Percentiles rank a stretch among this genome's conserved stretches.
These are phyloP conservation scores for Byssothecium circinans DNA, from an alignment of 2,329 filamentous ascomycete genomes.

Conservation along the genomic window DNA sequence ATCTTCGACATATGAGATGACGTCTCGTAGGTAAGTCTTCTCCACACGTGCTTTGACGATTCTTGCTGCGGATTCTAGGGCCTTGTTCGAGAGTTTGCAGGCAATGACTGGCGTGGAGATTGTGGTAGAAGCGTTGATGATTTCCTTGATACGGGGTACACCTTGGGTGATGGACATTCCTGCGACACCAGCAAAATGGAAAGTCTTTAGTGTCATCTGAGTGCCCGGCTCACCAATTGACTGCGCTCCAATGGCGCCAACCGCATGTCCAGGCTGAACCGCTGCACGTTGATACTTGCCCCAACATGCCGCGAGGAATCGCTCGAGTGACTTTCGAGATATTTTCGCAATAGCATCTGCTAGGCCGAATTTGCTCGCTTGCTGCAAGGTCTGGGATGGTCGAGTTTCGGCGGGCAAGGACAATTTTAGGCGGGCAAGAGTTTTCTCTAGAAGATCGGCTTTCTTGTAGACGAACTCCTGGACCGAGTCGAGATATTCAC, in stretches of 20 bases:
- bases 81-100: constrained; percentile 77
- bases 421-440: constrained; percentile 31
- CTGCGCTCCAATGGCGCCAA: constrained; percentile 93
- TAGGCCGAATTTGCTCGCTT: constrained; percentile 41
- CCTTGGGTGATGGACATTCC: constrained; percentile 99
- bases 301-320: constrained; percentile 80
- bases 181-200: constrained; percentile 99
- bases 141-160: constrained; percentile 99
- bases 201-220: constrained; percentile 98
- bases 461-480: constrained; percentile 68
- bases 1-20: constrained; percentile 80
- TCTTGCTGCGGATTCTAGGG: constrained; percentile 76
- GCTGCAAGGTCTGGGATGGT: constrained; percentile 29
- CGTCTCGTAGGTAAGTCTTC: constrained; percentile 86
- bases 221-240: constrained; percentile 98
- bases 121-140: constrained; percentile 93
- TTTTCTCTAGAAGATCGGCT: constrained; percentile 63
- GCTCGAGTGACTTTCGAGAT: constrained; percentile 69
- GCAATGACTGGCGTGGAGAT: constrained; percentile 95
- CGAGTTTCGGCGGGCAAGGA: constrained; percentile 12
- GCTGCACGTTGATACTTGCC: constrained; percentile 89
- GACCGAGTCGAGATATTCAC: constrained; percentile 79
- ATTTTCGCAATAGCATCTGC: constrained; percentile 81
- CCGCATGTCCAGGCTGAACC: constrained; percentile 91
- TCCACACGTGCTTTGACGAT: constrained; percentile 93